Evolutionary conservation across 768 basidiomycete genomes (phyloP).

Genomic region (Amanita molliuscula): DNA sequence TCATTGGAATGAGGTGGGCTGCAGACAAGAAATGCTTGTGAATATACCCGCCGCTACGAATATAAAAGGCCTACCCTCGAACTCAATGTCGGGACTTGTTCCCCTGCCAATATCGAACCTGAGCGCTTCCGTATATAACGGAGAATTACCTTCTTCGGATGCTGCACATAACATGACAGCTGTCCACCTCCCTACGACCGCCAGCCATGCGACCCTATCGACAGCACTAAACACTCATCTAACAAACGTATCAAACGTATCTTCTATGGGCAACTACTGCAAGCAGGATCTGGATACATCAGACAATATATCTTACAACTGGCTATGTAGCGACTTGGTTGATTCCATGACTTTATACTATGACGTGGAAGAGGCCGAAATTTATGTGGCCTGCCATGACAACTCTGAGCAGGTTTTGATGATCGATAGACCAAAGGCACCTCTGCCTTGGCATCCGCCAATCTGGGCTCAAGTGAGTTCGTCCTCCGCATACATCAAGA

Average conservation of each 20-base stretch:
- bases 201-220: no score
- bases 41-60: not conserved
- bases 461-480: slow-evolving; percentile 32
- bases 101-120: not conserved
- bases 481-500: not conserved
- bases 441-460: slow-evolving; percentile 22
- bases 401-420: not conserved
- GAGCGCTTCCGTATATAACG: not conserved
- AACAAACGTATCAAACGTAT: not conserved
- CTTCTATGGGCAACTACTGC: not conserved
- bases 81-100: no score
- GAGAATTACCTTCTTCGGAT: not conserved
- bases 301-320: not conserved
- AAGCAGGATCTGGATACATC: not conserved
- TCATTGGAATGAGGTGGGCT: not conserved
- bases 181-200: no score
- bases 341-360: not conserved
- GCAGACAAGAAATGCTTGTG: not conserved
- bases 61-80: not conserved
- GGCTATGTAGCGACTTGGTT: not conserved
- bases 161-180: not conserved
- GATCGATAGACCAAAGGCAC: slow-evolving; percentile 10
- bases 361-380: slow-evolving; percentile 1
- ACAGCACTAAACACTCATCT: not conserved
- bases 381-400: not conserved